Evolutionary conservation across 2,329 filamentous ascomycete genomes (phyloP).

Genomic region (Neopestalotiopsis rosae): DNA sequence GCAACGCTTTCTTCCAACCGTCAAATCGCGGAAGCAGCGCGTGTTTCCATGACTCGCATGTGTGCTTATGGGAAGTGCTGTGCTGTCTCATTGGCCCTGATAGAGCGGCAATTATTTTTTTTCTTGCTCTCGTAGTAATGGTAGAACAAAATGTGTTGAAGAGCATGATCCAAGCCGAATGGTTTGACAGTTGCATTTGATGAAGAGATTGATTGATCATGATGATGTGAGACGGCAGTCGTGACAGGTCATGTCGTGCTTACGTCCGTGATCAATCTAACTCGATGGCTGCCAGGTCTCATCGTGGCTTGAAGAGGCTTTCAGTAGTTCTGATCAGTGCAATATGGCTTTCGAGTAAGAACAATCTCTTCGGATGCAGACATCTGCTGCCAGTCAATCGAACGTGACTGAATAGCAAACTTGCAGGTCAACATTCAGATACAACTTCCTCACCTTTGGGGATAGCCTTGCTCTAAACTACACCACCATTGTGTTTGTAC

Average conservation of each 20-base stretch:
- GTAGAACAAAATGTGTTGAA: background rate
- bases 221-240: slow-evolving; percentile 6
- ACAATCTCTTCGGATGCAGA: no score
- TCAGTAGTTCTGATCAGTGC: no score
- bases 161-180: slow-evolving; percentile 7
- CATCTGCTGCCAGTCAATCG: no score
- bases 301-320: background rate
- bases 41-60: slow-evolving; percentile 12
- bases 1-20: background rate
- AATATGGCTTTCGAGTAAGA: no score
- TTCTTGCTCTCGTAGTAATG: background rate
- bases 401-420: no score
- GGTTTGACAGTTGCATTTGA: background rate
- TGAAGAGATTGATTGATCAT: background rate
- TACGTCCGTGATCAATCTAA: background rate
- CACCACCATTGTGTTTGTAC: background rate
- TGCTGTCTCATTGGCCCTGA: slow-evolving; percentile 1
- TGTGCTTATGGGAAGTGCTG: background rate
- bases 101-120: background rate
- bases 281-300: background rate
- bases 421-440: no score
- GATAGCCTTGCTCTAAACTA: background rate
- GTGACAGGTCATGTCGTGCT: slow-evolving; percentile 5
- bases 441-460: background rate
- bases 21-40: slow-evolving; percentile 10